Evolutionary conservation across 495 filamentous ascomycete species (phyloP).

Genomic region (Lepraria neglecta): DNA sequence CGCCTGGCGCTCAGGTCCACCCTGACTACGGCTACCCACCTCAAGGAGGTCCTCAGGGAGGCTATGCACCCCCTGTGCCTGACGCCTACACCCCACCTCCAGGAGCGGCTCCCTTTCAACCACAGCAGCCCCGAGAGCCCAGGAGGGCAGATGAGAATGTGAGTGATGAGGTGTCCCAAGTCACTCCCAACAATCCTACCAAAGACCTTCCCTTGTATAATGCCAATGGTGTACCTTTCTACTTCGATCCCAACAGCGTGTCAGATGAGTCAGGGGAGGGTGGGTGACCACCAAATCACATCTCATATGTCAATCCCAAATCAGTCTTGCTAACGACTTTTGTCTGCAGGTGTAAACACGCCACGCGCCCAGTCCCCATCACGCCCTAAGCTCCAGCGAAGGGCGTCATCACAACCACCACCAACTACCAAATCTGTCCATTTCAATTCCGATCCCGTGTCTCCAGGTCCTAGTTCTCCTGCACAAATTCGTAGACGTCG

Average conservation of each 20-base stretch:
- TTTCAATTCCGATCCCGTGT: constrained; percentile 24
- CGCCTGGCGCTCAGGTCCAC: constrained; percentile 35
- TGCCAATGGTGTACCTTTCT: constrained; percentile 35
- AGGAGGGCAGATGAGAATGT: constrained; percentile 52
- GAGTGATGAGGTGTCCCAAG: constrained; percentile 39
- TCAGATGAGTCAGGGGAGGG: constrained; percentile 31
- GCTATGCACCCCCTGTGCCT: constrained; percentile 39
- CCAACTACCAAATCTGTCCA: constrained; percentile 25
- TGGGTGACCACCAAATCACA: constrained; percentile 27
- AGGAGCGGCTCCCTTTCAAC: constrained; percentile 39
- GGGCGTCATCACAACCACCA: constrained; percentile 29
- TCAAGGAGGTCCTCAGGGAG: constrained; percentile 32
- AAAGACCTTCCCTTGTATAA: constrained; percentile 24
- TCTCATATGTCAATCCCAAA: constrained; percentile 30
- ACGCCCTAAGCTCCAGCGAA: constrained; percentile 18
- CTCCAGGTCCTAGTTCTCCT: constrained; percentile 23
- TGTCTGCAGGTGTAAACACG: constrained; percentile 26
- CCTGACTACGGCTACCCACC: constrained; percentile 29
- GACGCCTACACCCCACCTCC: constrained; percentile 38
- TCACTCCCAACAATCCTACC: constrained; percentile 18
- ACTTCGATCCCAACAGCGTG: constrained; percentile 33
- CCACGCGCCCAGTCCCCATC: constrained; percentile 25
- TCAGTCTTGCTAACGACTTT: constrained; percentile 10
- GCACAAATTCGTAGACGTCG: constrained; percentile 28
- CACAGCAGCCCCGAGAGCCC: constrained; percentile 30